Percentiles rank a stretch among this genome's conserved stretches.
These are phyloP conservation scores for Ogataea angusta DNA, from an alignment of 805 yeast species.

Conservation along the genomic window DNA sequence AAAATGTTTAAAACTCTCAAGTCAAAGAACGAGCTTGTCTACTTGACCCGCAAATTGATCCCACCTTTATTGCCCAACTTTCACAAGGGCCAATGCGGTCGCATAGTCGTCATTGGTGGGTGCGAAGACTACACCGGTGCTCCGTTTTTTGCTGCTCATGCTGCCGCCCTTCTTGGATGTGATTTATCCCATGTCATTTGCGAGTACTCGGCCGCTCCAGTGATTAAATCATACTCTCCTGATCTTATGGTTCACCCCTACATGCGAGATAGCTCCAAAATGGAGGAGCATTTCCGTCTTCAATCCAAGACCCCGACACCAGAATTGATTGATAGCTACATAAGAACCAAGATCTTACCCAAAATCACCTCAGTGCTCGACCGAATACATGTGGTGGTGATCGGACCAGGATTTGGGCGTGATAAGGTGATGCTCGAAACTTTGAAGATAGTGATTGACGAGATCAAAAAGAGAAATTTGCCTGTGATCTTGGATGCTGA, in stretches of 20 bases:
- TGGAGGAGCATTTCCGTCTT: slow-evolving; percentile 5
- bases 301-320: slow-evolving; percentile 5
- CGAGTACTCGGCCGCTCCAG: slow-evolving; percentile 70
- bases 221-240: slow-evolving; percentile 86
- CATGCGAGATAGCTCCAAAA: slow-evolving; percentile 46
- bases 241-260: slow-evolving; percentile 97
- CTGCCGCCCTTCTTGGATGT: slow-evolving; percentile 80
- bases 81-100: slow-evolving; percentile 90
- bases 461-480: slow-evolving; percentile 50
- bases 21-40: slow-evolving; percentile 15
- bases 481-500: slow-evolving; percentile 92
- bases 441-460: slow-evolving; percentile 53
- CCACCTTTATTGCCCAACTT: slow-evolving; percentile 73
- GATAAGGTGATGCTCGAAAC: slow-evolving; percentile 64
- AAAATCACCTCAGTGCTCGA: slow-evolving; percentile 53
- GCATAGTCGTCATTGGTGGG: slow-evolving; percentile 87
- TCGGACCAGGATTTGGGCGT: slow-evolving; percentile 95
- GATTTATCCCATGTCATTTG: slow-evolving; percentile 91
- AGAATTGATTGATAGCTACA: slow-evolving; percentile 27
- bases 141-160: slow-evolving; percentile 85
- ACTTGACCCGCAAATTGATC: slow-evolving; percentile 50
- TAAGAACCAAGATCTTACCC: slow-evolving; percentile 48
- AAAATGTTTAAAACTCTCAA: slow-evolving; percentile 10
- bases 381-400: slow-evolving; percentile 74
- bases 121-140: slow-evolving; percentile 97